A percentile compares a stretch with the other conserved stretches of the same genome.
Conservation (phyloP, 2,329 filamentous ascomycete genomes). For the Claviceps citrina region DNA sequence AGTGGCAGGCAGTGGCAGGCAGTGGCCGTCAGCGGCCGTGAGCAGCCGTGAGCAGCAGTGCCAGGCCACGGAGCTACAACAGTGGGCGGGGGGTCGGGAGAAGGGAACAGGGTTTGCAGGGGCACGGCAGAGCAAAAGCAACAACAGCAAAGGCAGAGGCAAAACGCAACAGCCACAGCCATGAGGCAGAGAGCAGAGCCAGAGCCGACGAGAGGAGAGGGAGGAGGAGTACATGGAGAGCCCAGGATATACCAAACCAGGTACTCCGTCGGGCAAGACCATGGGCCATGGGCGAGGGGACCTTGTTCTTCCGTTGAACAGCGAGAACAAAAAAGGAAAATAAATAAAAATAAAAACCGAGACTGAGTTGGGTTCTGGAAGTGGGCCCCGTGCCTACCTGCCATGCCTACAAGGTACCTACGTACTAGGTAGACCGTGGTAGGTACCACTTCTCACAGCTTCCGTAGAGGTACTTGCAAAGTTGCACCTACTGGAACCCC, state of each 20-base stretch:
- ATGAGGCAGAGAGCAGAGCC: not conserved
- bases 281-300: not conserved
- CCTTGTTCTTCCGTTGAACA: not conserved
- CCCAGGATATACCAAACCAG: not conserved
- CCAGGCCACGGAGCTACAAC: not conserved
- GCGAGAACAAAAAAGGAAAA: not conserved
- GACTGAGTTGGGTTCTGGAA: not conserved
- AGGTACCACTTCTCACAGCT: not conserved
- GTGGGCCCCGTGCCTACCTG: not conserved
- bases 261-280: not conserved
- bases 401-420: too few relatives aligned
- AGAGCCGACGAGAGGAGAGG: not conserved
- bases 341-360: not conserved
- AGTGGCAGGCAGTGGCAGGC: not conserved
- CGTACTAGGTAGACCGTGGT: too few relatives aligned
- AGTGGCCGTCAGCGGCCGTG: not conserved
- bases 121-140: not conserved
- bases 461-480: slow-evolving; percentile 4
- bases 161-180: not conserved
- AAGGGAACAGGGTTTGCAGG: slow-evolving; percentile 1
- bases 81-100: not conserved
- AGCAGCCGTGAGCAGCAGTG: not conserved
- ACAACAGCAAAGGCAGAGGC: not conserved
- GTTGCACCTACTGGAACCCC: slow-evolving; percentile 1
- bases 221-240: not conserved